Conservation (phyloP, 345 rosid genomes). For the Orychophragmus violaceus region DNA sequence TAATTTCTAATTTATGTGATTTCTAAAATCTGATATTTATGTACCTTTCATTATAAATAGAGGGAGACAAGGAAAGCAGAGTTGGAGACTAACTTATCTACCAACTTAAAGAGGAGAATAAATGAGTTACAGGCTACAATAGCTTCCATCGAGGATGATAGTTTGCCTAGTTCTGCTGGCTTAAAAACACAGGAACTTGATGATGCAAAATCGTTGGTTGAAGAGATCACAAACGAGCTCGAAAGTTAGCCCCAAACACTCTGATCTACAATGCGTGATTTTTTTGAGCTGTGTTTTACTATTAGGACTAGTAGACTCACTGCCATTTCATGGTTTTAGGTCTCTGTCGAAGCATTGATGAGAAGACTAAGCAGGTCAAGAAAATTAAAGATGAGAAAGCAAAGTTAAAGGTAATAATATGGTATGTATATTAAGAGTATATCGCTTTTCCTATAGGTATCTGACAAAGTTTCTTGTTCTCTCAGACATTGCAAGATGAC, state of each 20-base stretch:
- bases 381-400: slow-evolving; percentile 62
- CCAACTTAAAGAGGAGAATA: slow-evolving; percentile 87
- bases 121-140: slow-evolving; percentile 77
- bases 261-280: background rate
- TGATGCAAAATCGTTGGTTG: slow-evolving; percentile 63
- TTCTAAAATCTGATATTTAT: background rate
- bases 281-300: slow-evolving; percentile 1
- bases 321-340: slow-evolving; percentile 39
- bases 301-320: background rate
- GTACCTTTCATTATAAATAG: slow-evolving; percentile 37
- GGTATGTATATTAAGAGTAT: slow-evolving; percentile 20
- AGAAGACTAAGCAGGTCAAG: slow-evolving; percentile 51
- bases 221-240: slow-evolving; percentile 48
- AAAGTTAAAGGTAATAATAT: slow-evolving; percentile 58
- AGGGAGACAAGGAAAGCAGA: slow-evolving; percentile 91
- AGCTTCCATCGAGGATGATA: slow-evolving; percentile 64
- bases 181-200: slow-evolving; percentile 63
- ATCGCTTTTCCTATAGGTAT: background rate
- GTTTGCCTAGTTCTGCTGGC: slow-evolving; percentile 53
- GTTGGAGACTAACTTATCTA: slow-evolving; percentile 82
- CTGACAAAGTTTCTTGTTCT: slow-evolving; percentile 23
- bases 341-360: slow-evolving; percentile 48
- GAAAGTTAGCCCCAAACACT: slow-evolving; percentile 45
- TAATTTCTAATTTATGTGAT: slow-evolving; percentile 1
- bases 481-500: slow-evolving; percentile 68